A percentile compares a stretch with the other conserved stretches of the same genome.
Evolutionary conservation across 2,329 filamentous ascomycete genomes (phyloP).

Genomic region (Dactylonectria macrodidyma): DNA sequence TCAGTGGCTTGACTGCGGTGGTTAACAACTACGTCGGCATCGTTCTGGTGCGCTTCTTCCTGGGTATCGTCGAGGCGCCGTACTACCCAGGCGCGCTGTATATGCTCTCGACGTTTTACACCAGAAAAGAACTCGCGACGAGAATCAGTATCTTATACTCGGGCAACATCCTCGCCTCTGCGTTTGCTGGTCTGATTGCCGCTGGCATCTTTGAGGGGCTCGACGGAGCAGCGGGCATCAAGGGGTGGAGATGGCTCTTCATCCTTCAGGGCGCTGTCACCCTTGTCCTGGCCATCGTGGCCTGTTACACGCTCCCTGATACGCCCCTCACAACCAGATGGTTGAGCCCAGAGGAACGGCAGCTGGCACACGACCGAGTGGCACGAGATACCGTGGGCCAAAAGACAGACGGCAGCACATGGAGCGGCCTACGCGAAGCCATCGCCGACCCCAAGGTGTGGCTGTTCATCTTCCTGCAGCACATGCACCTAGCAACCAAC

Average conservation of each 20-base stretch:
- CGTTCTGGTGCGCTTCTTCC: slow-evolving; percentile 60
- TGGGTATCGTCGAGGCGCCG: slow-evolving; percentile 56
- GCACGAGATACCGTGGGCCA: slow-evolving; percentile 61
- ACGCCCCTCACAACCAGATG: slow-evolving; percentile 59
- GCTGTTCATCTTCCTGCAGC: slow-evolving; percentile 63
- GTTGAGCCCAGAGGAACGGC: slow-evolving; percentile 59
- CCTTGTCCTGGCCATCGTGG: slow-evolving; percentile 36
- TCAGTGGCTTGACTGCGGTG: slow-evolving; percentile 61
- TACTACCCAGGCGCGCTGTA: slow-evolving; percentile 51
- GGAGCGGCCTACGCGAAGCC: slow-evolving; percentile 46
- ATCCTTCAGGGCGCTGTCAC: slow-evolving; percentile 70
- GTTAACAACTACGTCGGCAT: slow-evolving; percentile 63
- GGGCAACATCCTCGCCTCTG: slow-evolving; percentile 49
- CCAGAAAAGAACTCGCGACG: slow-evolving; percentile 59
- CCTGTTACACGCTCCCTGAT: slow-evolving; percentile 47
- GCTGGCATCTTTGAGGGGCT: slow-evolving; percentile 54
- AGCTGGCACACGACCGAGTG: slow-evolving; percentile 56
- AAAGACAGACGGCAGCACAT: slow-evolving; percentile 45
- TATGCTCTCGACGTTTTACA: slow-evolving; percentile 68
- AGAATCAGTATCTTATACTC: slow-evolving; percentile 61
- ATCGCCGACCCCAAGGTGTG: slow-evolving; percentile 61
- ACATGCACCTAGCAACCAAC: slow-evolving; percentile 63
- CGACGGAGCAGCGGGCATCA: slow-evolving; percentile 37
- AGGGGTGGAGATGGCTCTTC: slow-evolving; percentile 63
- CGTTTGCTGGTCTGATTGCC: slow-evolving; percentile 59